Percentiles rank a stretch among this genome's conserved stretches.
Conservation (phyloP, 2,329 filamentous ascomycete species). For the Colletotrichum theobromicola region DNA sequence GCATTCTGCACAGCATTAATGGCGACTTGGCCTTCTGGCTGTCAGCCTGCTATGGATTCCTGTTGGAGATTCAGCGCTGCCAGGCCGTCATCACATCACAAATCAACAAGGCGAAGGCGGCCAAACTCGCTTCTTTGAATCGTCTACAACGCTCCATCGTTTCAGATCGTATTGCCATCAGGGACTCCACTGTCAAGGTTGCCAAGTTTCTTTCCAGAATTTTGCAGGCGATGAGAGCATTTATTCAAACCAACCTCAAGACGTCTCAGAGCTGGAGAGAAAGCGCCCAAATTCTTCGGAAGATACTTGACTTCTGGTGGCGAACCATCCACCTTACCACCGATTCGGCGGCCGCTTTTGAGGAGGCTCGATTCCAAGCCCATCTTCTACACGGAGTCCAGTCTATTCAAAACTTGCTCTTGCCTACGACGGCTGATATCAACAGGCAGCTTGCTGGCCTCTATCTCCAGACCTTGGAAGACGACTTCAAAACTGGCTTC, state of each 20-base stretch:
- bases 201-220: constrained; percentile 54
- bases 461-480: constrained; percentile 49
- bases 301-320: constrained; percentile 59
- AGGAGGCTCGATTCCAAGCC: constrained; percentile 69
- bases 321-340: constrained; percentile 56
- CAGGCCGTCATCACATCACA: constrained; percentile 47
- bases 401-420: constrained; percentile 41
- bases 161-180: constrained; percentile 58
- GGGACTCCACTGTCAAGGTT: constrained; percentile 64
- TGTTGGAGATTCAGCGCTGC: constrained; percentile 47
- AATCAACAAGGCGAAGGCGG: constrained; percentile 44
- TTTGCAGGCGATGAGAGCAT: constrained; percentile 46
- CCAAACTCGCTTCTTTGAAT: constrained; percentile 60
- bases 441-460: constrained; percentile 42
- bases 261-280: constrained; percentile 35
- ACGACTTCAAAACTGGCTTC: constrained; percentile 72
- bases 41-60: constrained; percentile 56
- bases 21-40: constrained; percentile 50
- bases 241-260: constrained; percentile 39
- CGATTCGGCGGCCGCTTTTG: constrained; percentile 46
- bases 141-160: constrained; percentile 66
- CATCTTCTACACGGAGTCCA: constrained; percentile 59
- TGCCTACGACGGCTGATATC: constrained; percentile 26
- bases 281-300: constrained; percentile 37
- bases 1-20: constrained; percentile 41